Percentiles rank a stretch among this genome's conserved stretches.
Evolutionary conservation across 2,329 filamentous ascomycete species (phyloP).

Genomic region (Ascochyta viciae-villosae): DNA sequence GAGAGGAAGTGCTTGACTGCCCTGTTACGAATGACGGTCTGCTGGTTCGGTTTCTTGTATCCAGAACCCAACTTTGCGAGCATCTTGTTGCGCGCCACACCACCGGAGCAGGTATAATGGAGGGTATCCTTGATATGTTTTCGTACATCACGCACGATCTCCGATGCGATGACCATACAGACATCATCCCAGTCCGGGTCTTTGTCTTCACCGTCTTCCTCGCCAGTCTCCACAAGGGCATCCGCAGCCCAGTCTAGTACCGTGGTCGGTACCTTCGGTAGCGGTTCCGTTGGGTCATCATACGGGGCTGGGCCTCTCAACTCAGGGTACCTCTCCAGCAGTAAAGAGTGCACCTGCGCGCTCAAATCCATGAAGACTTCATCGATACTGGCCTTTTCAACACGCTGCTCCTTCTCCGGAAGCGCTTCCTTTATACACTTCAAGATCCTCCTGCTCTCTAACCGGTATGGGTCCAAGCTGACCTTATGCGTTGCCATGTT

Average conservation of each 20-base stretch:
- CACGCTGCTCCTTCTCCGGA: conserved; percentile 68
- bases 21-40: conserved; percentile 90
- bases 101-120: conserved; percentile 90
- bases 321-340: conserved; percentile 80
- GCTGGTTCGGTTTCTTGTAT: conserved; percentile 90
- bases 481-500: conserved; percentile 92
- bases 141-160: conserved; percentile 82
- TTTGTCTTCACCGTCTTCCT: conserved; percentile 73
- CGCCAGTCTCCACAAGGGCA: conserved; percentile 79
- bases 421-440: conserved; percentile 77
- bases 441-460: conserved; percentile 83
- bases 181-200: conserved; percentile 98
- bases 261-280: conserved; percentile 76
- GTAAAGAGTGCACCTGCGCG: conserved; percentile 76
- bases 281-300: conserved; percentile 71
- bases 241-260: conserved; percentile 85
- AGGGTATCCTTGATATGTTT: conserved; percentile 71
- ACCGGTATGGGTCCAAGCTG: conserved; percentile 87
- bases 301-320: conserved; percentile 72
- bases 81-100: conserved; percentile 91
- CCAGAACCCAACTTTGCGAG: conserved; percentile 91
- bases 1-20: conserved; percentile 80
- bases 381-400: conserved; percentile 95
- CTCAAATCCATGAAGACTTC: conserved; percentile 95
- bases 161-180: conserved; percentile 82